phyloP scores from a whole-genome alignment of 257 asterid species.

The Echites panduratus region DNA sequence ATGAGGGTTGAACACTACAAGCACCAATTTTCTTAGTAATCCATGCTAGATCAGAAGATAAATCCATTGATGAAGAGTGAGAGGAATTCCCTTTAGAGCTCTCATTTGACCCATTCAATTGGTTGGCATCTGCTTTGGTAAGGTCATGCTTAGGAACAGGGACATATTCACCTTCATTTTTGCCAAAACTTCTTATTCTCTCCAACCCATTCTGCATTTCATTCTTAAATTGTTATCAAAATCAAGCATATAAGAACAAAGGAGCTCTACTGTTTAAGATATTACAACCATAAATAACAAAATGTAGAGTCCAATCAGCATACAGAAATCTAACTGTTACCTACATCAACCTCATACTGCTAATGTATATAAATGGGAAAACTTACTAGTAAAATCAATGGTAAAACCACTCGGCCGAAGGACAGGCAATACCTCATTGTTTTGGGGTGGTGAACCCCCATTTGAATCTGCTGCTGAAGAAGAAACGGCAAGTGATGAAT shows the following conservation, averaged over 20 bases:
- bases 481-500: slow-evolving; percentile 55
- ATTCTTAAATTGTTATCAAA: slow-evolving; percentile 17
- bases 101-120: slow-evolving; percentile 24
- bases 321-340: neutral
- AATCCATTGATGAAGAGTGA: slow-evolving; percentile 44
- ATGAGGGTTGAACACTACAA: slow-evolving; percentile 23
- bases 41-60: slow-evolving; percentile 56
- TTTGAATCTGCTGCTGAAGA: slow-evolving; percentile 52
- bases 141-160: slow-evolving; percentile 23
- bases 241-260: slow-evolving; percentile 4
- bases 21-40: slow-evolving; percentile 39
- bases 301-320: too few relatives aligned
- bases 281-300: too few relatives aligned
- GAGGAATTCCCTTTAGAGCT: slow-evolving; percentile 31
- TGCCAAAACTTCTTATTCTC: slow-evolving; percentile 31
- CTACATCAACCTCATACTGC: neutral
- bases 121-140: slow-evolving; percentile 37
- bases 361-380: too few relatives aligned
- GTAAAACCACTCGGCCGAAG: neutral
- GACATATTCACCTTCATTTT: slow-evolving; percentile 23
- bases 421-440: slow-evolving; percentile 35
- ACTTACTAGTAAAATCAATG: neutral
- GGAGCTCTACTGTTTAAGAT: neutral
- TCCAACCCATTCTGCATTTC: slow-evolving; percentile 44
- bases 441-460: slow-evolving; percentile 52